Conservation (phyloP, 2,329 filamentous ascomycete genomes). For the Alternaria arborescens region DNA sequence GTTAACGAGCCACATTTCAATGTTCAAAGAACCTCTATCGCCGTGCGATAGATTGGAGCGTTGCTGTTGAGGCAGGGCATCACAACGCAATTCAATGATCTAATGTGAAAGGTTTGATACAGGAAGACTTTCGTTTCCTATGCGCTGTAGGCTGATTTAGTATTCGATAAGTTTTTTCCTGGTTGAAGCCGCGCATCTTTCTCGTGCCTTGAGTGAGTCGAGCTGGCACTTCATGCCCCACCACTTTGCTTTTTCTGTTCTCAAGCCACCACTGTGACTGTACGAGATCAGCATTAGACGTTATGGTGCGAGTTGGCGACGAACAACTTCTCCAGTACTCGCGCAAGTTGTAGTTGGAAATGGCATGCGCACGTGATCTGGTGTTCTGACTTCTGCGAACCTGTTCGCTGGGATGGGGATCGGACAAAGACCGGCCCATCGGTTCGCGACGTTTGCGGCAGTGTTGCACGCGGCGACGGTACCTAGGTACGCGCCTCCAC, state of each 20-base stretch:
- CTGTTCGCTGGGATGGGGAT: conserved; percentile 2
- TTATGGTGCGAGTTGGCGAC: background rate
- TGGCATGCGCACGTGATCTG: background rate
- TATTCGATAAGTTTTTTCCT: too few relatives aligned
- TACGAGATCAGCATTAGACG: background rate
- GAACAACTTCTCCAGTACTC: background rate
- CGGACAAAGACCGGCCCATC: conserved; percentile 11
- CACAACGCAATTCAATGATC: too few relatives aligned
- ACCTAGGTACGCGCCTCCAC: background rate
- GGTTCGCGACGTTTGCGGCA: conserved; percentile 4
- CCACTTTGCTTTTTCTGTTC: background rate
- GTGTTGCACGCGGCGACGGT: too few relatives aligned
- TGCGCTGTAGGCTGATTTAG: too few relatives aligned
- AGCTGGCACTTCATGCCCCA: background rate
- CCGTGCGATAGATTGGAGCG: too few relatives aligned
- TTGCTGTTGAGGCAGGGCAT: too few relatives aligned
- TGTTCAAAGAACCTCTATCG: too few relatives aligned
- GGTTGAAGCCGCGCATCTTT: too few relatives aligned
- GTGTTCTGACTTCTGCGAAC: conserved; percentile 1
- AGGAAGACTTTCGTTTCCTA: too few relatives aligned
- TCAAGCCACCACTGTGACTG: background rate
- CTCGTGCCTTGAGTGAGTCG: too few relatives aligned
- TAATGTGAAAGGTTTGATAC: too few relatives aligned
- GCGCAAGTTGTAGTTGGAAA: background rate
- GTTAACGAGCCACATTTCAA: too few relatives aligned